phyloP scores from a whole-genome alignment of 306 rosid genomes.

The Fagus crenata region DNA sequence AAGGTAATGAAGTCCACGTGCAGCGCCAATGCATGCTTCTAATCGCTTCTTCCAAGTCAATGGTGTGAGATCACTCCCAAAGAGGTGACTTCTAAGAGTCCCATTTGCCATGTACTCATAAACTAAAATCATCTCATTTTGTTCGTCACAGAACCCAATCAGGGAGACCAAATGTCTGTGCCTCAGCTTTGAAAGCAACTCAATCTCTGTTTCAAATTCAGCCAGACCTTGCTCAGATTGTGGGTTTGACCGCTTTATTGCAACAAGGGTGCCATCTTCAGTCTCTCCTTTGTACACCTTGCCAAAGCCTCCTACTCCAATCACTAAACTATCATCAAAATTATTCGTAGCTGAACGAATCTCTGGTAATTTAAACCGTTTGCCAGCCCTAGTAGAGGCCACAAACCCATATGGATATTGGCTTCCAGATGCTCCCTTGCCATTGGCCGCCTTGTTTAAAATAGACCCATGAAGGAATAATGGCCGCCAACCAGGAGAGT shows the following conservation, averaged over 20 bases:
- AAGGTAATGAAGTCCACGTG: conserved; percentile 94
- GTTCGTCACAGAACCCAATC: conserved; percentile 93
- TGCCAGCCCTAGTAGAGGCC: conserved; percentile 62
- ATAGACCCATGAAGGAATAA: conserved; percentile 58
- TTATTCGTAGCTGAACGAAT: conserved; percentile 70
- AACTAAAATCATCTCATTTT: conserved; percentile 91
- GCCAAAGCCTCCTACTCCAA: conserved; percentile 98
- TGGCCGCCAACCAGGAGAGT: conserved; percentile 64
- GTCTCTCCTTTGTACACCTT: conserved; percentile 86
- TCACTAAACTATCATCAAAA: conserved; percentile 72
- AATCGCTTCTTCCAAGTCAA: conserved; percentile 83
- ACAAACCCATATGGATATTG: conserved; percentile 51
- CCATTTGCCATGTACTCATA: conserved; percentile 96
- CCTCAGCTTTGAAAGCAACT: conserved; percentile 95
- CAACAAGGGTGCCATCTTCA: conserved; percentile 71
- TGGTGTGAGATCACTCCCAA: conserved; percentile 77
- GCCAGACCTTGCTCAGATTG: conserved; percentile 87
- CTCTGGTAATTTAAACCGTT: conserved; percentile 66
- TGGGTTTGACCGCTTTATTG: conserved; percentile 87
- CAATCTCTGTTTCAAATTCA: conserved; percentile 97
- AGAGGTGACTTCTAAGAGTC: conserved; percentile 89
- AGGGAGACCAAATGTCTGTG: conserved; percentile 90
- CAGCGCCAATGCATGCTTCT: conserved; percentile 90
- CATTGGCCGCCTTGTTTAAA: conserved; percentile 47
- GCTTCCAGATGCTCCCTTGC: conserved; percentile 56